Base-by-base conservation (phyloP, 805 yeast genomes). In the Helenozyma rhizophorensis region DNA sequence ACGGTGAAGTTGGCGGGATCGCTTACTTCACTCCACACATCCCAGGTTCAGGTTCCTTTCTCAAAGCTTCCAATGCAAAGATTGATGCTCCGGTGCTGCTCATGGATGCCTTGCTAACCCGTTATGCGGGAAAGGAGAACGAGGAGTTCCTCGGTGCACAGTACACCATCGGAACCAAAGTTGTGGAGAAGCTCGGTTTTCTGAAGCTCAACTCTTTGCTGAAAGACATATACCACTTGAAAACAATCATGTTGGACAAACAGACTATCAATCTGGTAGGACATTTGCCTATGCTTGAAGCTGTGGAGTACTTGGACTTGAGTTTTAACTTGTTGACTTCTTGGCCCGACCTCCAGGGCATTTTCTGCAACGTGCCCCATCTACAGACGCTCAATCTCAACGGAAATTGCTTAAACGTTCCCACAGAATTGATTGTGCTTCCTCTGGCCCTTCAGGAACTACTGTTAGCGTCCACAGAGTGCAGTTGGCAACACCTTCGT, bases 141-240 rank as follows among this genome's bases (percentile, higher is more conserved):
- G 8, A 17, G 8, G 8, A 5, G 19, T 50, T 10, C 15, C 23
- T 16, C 8, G 19, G 19, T 8, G 25, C 6, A 4, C 8, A 14
- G 10, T 15, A 19, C 17, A 52, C 51, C 15, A 68, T 82, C 32
- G 85, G 87, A 0, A 34, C 61, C 1, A 86, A 86, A 51, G 41
- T 44, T 5, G 76, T 77, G 7, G 80, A 83, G 47, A 69, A 74
- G 17, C 72, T 63, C 36, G 96, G 95, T 1, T 78, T 84, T 48
- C 80, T 74, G 15, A 70, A 72, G 40, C 51, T 80, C 27, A 65
- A 71, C 27, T 30, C 45, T n/a, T 47, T 68, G 10, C 81, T 76
- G 42, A 51, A 70, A 1, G 57, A 80, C 37, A 67, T 77, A 25
- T 44, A 40, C 3, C 51, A 60, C 9, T 58, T 85, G 31, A 46